Evolutionary conservation across 2,329 filamentous ascomycete genomes (phyloP), one percentile per base, ranked within the genome.

Genomic region (Pseudocercospora vitis): DNA sequence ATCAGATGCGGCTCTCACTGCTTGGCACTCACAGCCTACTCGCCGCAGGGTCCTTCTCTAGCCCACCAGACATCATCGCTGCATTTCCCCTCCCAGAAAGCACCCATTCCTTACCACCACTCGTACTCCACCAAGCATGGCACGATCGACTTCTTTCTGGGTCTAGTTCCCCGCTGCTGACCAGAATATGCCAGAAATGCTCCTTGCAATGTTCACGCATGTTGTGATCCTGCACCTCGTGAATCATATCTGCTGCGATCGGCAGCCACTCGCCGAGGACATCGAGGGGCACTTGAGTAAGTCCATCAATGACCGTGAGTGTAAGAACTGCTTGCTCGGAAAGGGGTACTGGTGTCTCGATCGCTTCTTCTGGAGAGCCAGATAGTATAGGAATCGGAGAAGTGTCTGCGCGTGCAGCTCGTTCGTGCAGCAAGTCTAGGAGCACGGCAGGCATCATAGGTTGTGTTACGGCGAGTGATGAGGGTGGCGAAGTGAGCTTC

Each of bases 51-150:
- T 51, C 47, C 8, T 44, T 53, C 2, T 52, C 45, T 7, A 53
- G 9, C 2, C 57, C 81, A 45, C 81, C 81, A 63, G 78, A 83
- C 81, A 84, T 84, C 58, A 64, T 48, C n/a, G 56, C 55, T 23
- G 69, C 67, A 9, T 71, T 52, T 21, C 70, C 63, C 14, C 45
- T 70, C 57, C 75, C 80, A 65, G 73, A 79, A 1, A 84, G 59
- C 4, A 84, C 74, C 62, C 76, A 70, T 54, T 85, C 81, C 44
- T 80, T 73, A 0, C 83, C 83, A 3, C 83, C 82, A 54, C 80
- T 69, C 69, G 82, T 73, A 73, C 84, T 88, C 91, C 91, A 96
- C 91, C 91, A 96, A 2, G 83, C 82, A 14, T 95, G 87, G 45
- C 87, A 90, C 26, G 88, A 79, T 33, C 86, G 83, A 5, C 89